Evolutionary conservation across 2,329 filamentous ascomycete species (phyloP).

Genomic region (Chrysosporium keratinophilum): DNA sequence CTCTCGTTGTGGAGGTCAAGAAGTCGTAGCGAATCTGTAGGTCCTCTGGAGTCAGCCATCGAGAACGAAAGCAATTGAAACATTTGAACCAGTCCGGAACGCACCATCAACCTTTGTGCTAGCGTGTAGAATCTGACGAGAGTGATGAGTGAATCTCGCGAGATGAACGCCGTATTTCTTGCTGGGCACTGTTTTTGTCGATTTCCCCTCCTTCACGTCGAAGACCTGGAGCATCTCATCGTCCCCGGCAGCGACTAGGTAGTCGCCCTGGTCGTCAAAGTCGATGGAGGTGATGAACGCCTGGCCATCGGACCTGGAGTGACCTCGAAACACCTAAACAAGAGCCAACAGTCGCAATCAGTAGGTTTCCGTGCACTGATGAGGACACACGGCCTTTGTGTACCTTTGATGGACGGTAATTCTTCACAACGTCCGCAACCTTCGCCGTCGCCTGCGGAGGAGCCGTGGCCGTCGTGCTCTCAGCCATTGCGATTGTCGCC

Average conservation of each 20-base stretch:
- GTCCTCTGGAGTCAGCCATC: neutral
- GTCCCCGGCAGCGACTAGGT: conserved; percentile 79
- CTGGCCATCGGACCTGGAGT: conserved; percentile 30
- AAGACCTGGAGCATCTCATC: conserved; percentile 95
- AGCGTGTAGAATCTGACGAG: conserved; percentile 84
- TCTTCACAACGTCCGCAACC: conserved; percentile 65
- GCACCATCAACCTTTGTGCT: conserved; percentile 86
- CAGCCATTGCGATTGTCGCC: conserved; percentile 17
- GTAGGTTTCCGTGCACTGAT: neutral
- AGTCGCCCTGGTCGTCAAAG: conserved; percentile 91
- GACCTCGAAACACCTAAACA: conserved; percentile 24
- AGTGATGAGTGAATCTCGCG: conserved; percentile 86
- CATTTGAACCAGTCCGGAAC: neutral
- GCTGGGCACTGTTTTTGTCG: conserved; percentile 79
- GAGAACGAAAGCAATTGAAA: neutral
- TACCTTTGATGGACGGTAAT: conserved; percentile 72
- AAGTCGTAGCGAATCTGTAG: conserved; percentile 68
- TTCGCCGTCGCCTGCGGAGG: conserved; percentile 35
- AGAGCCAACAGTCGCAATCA: conserved; percentile 7
- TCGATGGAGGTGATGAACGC: conserved; percentile 78
- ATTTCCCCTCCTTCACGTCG: conserved; percentile 80
- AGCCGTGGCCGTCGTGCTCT: conserved; percentile 18
- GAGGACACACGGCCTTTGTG: neutral
- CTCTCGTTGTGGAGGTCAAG: conserved; percentile 83
- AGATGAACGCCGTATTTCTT: conserved; percentile 96